Evolutionary conservation across 305 asterid species (phyloP).

Genomic region (Rubia peregrina): DNA sequence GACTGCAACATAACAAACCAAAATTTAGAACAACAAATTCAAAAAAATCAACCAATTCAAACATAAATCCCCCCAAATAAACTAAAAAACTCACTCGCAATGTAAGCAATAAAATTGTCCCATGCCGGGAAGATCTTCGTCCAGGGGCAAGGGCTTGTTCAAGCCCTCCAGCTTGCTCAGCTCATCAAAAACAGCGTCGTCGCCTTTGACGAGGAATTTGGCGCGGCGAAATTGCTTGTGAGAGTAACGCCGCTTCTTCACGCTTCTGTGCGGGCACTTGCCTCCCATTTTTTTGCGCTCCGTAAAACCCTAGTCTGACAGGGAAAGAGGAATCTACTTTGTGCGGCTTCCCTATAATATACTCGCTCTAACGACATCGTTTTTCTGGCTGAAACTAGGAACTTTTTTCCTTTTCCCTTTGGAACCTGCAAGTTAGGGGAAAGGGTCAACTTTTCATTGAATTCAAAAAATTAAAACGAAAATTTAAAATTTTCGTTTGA

Average conservation of each 20-base stretch:
- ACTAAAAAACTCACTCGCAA: conserved; percentile 62
- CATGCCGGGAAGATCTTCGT: conserved; percentile 96
- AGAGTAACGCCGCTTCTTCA: conserved; percentile 76
- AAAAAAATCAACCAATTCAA: neutral
- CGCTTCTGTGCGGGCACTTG: conserved; percentile 86
- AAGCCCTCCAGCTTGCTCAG: conserved; percentile 44
- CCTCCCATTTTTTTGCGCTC: conserved; percentile 61
- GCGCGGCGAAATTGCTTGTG: conserved; percentile 58
- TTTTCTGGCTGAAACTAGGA: neutral
- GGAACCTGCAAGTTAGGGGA: no score
- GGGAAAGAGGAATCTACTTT: neutral
- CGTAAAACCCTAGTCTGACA: conserved; percentile 35
- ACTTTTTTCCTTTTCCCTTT: neutral
- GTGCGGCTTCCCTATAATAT: neutral
- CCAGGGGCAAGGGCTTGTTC: conserved; percentile 46
- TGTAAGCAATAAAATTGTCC: conserved; percentile 81
- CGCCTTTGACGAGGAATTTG: conserved; percentile 61
- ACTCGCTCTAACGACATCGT: neutral
- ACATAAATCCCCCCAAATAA: neutral
- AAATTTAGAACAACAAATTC: neutral
- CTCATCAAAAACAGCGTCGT: conserved; percentile 78
- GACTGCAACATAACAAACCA: conserved; percentile 30
- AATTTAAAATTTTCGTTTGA: no score
- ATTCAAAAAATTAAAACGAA: no score
- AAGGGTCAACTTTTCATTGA: no score